Percentiles rank a stretch among this genome's conserved stretches.
These are phyloP conservation scores for Aurantiochytrium sp. DNA, from an alignment of 108 stramenopile species.

Conservation along the genomic window DNA sequence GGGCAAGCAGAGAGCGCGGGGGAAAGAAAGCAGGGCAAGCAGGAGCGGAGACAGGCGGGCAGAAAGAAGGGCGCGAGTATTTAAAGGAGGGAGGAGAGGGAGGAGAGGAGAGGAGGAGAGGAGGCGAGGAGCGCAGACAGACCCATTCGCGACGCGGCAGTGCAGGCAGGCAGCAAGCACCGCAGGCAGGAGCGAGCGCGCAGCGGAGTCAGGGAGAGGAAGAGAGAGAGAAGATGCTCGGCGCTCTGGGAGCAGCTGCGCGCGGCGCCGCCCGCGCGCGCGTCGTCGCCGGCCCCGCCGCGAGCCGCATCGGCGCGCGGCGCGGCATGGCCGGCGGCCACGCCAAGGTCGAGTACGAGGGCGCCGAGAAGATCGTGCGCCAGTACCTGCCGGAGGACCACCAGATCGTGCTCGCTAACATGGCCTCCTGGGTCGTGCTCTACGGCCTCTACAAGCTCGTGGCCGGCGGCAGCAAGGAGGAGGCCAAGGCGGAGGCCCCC, in stretches of 20 bases:
- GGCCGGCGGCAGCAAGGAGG: neutral
- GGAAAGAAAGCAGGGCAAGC: too few species aligned
- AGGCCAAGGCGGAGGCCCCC: neutral
- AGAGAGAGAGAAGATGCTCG: neutral
- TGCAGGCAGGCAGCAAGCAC: neutral
- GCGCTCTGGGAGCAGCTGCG: neutral
- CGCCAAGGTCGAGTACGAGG: neutral
- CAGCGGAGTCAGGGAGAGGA: neutral
- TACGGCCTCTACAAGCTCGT: constrained; percentile 1
- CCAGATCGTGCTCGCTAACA: constrained; percentile 1
- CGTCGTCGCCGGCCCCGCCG: neutral
- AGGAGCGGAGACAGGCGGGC: too few species aligned
- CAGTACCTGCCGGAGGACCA: constrained; percentile 15
- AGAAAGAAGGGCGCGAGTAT: too few species aligned
- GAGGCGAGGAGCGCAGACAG: neutral
- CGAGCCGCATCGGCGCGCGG: neutral
- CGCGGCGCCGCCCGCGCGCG: neutral
- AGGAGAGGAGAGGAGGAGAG: neutral
- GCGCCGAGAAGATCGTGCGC: neutral
- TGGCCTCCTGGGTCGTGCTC: neutral
- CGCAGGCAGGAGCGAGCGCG: neutral
- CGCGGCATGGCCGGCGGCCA: neutral
- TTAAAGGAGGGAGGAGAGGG: too few species aligned
- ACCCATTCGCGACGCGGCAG: neutral
- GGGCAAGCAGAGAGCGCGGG: too few species aligned